Percentiles rank a stretch among this genome's conserved stretches.
Evolutionary conservation across 2,329 filamentous ascomycete genomes (phyloP).

Genomic region (Colletotrichum ledebouriae): DNA sequence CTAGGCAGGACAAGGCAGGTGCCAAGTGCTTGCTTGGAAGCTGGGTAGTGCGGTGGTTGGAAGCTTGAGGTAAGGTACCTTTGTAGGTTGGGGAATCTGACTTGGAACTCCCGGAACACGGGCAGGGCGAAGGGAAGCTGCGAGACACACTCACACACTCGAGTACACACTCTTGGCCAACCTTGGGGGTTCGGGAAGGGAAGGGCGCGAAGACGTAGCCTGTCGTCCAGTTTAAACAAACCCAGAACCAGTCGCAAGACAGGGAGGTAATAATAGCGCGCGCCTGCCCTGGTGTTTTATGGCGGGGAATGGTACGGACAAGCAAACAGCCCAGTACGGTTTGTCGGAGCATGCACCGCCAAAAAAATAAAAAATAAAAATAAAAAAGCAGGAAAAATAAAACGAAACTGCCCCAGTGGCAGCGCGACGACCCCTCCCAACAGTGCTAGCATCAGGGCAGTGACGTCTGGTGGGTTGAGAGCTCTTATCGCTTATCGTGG

Average conservation of each 20-base stretch:
- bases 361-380: too few species aligned
- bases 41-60: constrained; percentile 30
- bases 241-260: constrained; percentile 4
- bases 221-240: not conserved
- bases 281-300: constrained; percentile 26
- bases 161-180: constrained; percentile 6
- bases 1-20: constrained; percentile 15
- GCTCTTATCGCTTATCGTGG: constrained; percentile 42
- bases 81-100: constrained; percentile 5
- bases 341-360: constrained; percentile 9
- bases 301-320: constrained; percentile 17
- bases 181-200: constrained; percentile 16
- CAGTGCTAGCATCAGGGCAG: constrained; percentile 23
- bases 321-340: constrained; percentile 5
- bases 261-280: constrained; percentile 36
- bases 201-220: constrained; percentile 24
- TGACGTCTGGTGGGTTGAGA: constrained; percentile 37
- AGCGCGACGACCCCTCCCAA: constrained; percentile 28
- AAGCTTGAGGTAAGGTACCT: constrained; percentile 25
- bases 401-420: constrained; percentile 10
- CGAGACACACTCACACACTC: constrained; percentile 33
- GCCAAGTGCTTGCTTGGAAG: constrained; percentile 37
- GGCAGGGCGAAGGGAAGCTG: constrained; percentile 36
- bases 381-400: not conserved
- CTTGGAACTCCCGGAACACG: constrained; percentile 17